These are phyloP conservation scores for Papilionanthe hybrid DNA, from an alignment of 116 monocot species.

Conservation along the genomic window DNA sequence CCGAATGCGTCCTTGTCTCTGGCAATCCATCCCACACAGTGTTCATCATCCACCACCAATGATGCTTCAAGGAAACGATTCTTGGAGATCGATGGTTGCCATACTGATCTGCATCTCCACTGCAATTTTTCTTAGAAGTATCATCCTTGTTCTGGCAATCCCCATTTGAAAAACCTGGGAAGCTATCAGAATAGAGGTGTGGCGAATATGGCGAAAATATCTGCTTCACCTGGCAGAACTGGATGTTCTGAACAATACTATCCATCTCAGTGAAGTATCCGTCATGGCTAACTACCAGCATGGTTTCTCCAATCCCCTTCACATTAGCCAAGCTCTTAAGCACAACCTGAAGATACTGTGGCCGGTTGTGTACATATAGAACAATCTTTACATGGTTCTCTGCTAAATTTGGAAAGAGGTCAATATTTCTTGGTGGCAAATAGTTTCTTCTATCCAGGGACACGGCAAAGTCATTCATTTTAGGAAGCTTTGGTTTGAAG, in stretches of 20 bases:
- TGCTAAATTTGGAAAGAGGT: constrained; percentile 59
- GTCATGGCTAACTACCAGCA: constrained; percentile 95
- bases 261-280: constrained; percentile 94
- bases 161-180: constrained; percentile 67
- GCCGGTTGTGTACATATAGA: constrained; percentile 93
- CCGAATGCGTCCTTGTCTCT: constrained; percentile 52
- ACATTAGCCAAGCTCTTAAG: constrained; percentile 66
- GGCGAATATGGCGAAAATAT: constrained; percentile 92
- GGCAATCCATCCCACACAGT: constrained; percentile 90
- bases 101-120: constrained; percentile 76
- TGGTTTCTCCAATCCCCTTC: constrained; percentile 76
- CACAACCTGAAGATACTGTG: constrained; percentile 76
- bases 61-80: constrained; percentile 95
- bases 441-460: constrained; percentile 49
- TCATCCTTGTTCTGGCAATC: constrained; percentile 72
- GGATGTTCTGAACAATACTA: constrained; percentile 56
- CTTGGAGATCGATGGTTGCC: constrained; percentile 81
- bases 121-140: constrained; percentile 45
- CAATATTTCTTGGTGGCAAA: constrained; percentile 61
- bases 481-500: constrained; percentile 52
- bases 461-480: constrained; percentile 44
- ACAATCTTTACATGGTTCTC: constrained; percentile 70
- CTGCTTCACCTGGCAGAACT: constrained; percentile 94
- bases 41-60: constrained; percentile 99
- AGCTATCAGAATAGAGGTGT: constrained; percentile 62